Evolutionary conservation across 306 rosid genomes (phyloP).

Genomic region (Castanea crenata): DNA sequence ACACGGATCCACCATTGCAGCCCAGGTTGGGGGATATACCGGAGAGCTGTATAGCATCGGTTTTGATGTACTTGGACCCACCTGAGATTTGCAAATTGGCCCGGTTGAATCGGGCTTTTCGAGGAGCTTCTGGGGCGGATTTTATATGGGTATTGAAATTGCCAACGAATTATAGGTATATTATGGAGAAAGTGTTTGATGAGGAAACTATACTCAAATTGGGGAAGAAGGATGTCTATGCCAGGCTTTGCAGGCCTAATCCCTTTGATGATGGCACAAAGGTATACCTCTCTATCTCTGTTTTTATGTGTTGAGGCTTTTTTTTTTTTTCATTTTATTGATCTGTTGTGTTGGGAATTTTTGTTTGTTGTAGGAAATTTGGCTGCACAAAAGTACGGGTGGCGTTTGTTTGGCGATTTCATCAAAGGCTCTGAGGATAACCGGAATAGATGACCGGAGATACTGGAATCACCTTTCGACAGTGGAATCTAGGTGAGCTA

Average conservation of each 20-base stretch:
- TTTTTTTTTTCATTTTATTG: neutral
- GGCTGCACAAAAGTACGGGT: slow-evolving; percentile 73
- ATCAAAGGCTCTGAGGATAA: slow-evolving; percentile 66
- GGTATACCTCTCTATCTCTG: slow-evolving; percentile 31
- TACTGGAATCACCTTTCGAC: slow-evolving; percentile 79
- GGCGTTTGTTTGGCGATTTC: slow-evolving; percentile 63
- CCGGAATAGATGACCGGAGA: slow-evolving; percentile 92
- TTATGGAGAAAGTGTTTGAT: slow-evolving; percentile 48
- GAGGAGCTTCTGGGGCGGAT: slow-evolving; percentile 77
- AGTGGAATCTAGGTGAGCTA: slow-evolving; percentile 76
- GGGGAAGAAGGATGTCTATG: slow-evolving; percentile 67
- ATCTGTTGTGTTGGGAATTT: neutral
- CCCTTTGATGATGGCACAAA: slow-evolving; percentile 62
- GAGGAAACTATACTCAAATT: slow-evolving; percentile 23
- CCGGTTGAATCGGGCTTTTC: slow-evolving; percentile 63
- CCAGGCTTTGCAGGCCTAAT: slow-evolving; percentile 61
- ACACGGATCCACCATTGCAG: slow-evolving; percentile 34
- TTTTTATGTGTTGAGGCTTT: slow-evolving; percentile 15
- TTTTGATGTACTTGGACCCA: slow-evolving; percentile 64
- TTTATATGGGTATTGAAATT: slow-evolving; percentile 85
- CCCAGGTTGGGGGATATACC: slow-evolving; percentile 77
- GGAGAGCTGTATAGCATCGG: slow-evolving; percentile 74
- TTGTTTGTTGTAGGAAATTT: slow-evolving; percentile 55
- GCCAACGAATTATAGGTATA: slow-evolving; percentile 65
- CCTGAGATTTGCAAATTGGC: slow-evolving; percentile 74